A percentile compares a stretch with the other conserved stretches of the same genome.
Conservation (phyloP, 106 monocot species). For the Gastrodia elata region DNA sequence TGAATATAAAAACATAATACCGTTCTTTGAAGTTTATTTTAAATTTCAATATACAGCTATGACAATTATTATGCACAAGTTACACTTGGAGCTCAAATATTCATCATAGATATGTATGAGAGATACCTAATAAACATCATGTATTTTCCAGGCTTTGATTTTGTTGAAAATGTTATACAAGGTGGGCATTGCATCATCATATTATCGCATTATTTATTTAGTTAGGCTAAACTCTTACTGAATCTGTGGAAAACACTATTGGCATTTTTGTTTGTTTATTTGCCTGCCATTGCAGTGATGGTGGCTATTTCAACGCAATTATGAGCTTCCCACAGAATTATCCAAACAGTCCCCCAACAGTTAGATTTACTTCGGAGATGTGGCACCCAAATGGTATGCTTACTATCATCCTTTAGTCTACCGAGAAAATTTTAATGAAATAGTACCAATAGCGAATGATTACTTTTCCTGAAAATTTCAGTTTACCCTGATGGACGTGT, state of each 20-base stretch:
- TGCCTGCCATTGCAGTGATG: slow-evolving; percentile 32
- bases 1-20: background rate
- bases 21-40: background rate
- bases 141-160: background rate
- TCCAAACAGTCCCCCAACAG: slow-evolving; percentile 60
- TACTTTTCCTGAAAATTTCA: slow-evolving; percentile 5
- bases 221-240: background rate
- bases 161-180: background rate
- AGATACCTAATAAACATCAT: background rate
- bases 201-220: background rate
- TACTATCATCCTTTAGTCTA: background rate
- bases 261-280: background rate
- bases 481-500: slow-evolving; percentile 61
- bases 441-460: background rate
- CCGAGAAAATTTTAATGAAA: background rate
- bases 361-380: slow-evolving; percentile 71
- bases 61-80: background rate
- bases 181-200: background rate
- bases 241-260: background rate
- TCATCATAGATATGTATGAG: background rate
- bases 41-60: background rate
- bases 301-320: slow-evolving; percentile 65
- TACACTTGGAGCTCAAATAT: background rate
- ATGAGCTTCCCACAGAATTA: slow-evolving; percentile 66
- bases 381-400: slow-evolving; percentile 73